These are phyloP conservation scores for Berkeleyomyces basicola DNA, from an alignment of 2,329 filamentous ascomycete genomes.

Conservation along the genomic window DNA sequence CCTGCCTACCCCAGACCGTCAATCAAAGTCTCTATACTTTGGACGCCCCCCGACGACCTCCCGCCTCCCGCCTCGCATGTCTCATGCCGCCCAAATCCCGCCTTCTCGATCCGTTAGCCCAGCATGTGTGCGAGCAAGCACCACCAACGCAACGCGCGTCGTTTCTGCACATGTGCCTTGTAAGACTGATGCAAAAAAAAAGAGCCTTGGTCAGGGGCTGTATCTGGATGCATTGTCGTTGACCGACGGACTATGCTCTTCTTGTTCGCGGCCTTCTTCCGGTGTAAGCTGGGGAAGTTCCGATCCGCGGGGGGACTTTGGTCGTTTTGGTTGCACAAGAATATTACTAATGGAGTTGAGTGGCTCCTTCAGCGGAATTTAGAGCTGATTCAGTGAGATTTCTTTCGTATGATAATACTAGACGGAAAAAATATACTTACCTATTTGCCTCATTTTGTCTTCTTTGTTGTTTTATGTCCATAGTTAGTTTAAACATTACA, in stretches of 20 bases:
- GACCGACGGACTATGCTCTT: background rate
- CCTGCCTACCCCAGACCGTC: background rate
- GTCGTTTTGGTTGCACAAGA: conserved; percentile 17
- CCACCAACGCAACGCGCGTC: background rate
- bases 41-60: background rate
- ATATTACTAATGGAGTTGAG: background rate
- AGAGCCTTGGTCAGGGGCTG: background rate
- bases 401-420: no score
- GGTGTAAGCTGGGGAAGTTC: conserved; percentile 5
- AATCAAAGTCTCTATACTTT: background rate
- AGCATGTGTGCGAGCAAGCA: background rate
- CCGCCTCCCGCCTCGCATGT: background rate
- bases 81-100: background rate
- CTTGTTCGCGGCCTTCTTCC: background rate
- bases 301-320: conserved; percentile 15
- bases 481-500: no score
- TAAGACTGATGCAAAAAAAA: background rate
- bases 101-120: background rate
- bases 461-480: no score
- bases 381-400: no score
- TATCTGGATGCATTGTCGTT: background rate
- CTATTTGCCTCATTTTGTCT: no score
- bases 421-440: no score
- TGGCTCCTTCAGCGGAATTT: no score
- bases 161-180: background rate